Base-by-base conservation (phyloP, 148 eudicot species). In the Nyssa sinensis region DNA sequence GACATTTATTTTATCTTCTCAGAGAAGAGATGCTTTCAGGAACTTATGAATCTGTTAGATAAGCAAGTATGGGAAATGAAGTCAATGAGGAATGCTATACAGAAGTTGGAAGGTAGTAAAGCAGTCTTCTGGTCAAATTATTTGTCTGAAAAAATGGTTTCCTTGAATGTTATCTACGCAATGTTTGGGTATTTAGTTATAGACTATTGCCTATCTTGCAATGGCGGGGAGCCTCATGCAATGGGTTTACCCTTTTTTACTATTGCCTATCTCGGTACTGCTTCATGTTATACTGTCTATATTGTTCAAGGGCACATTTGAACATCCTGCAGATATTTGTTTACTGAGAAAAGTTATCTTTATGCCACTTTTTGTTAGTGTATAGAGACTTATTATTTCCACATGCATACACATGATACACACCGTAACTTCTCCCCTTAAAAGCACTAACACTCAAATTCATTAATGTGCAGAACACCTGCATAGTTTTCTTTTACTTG, bases 11-110 rank as follows among this genome's bases (percentile, higher is more conserved):
- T 32, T 66, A 30, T 13, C 27, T 66, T 47, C 37, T 24, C 81
- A 78, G 81, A 78, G 53, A 78, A 63, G 77, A 84, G 68, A 66
- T 84, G 66, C 79, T 85, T 88, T 37, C 81, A 81, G 77, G 96
- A 94, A 66, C 88, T 94, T 71, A 79, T 87, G 85, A 87, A 67
- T 32, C 82, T 88, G 85, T 67, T 92, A 80, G 90, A 82, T 29
- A 76, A 77, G 67, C 98, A 94, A 84, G 81, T 92, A 58, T 92
- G 76, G 77, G 98, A 92, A 77, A 90, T 94, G 84, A 92, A 84
- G 76, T 82, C 90, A 47, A 87, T 92, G 96, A 88, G 85, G 68
- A 90, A 35, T 81, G 67, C 93, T 14, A 74, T 94, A 30, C 66
- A 69, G 68, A 90, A 86, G 69, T 78, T 94, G 84, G 93, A 92